Evolutionary conservation across 768 basidiomycete species (phyloP), one percentile per base, ranked within the genome.

Genomic region (Termitomyces heimii): DNA sequence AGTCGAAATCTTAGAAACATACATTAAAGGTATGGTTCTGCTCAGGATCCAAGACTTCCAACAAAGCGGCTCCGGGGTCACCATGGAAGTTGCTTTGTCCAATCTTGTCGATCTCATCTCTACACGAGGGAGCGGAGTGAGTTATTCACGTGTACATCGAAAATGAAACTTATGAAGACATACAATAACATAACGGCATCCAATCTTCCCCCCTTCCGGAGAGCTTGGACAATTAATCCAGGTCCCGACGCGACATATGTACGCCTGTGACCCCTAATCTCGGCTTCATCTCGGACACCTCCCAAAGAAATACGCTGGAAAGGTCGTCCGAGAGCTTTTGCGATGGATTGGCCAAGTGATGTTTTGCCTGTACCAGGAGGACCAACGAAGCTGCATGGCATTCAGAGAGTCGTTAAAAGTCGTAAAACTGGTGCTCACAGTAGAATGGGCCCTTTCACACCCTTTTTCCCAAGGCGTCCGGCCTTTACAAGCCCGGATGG

Each of bases 21-120:
- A 85, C 89, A 67, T 88, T 89, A 66, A 92, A 92, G 0, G 83
- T 78, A 66, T 89, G 82, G 60, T 94, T 95, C 70, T 96, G 93
- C 68, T 97, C 95, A 0, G 95, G 95, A 67, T 97, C 95, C 53
- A 98, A 77, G 0, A 95, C 93, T 65, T 98, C 94, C 4, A 98
- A 73, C 58, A 98, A 70, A 0, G 94, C 94, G 39, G 95, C 95
- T 3, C 83, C 84, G 14, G 94, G 94, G 68, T 96, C 94, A 0
- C 94, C 94, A 63, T 96, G 94, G 74, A 90, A 89, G 65, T 89
- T 93, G 63, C 82, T 88, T 55, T 88, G 86, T 0, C 88, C 88
- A 54, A 93, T 82, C 72, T 97, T 97, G 73, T 97, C 95, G 44
- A 97, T 84, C 70, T 97, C 95, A 65, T 97, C 95, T 73, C 77